phyloP scores from a whole-genome alignment of 2,329 filamentous ascomycete species.

The Ceratocystis harringtonii region DNA sequence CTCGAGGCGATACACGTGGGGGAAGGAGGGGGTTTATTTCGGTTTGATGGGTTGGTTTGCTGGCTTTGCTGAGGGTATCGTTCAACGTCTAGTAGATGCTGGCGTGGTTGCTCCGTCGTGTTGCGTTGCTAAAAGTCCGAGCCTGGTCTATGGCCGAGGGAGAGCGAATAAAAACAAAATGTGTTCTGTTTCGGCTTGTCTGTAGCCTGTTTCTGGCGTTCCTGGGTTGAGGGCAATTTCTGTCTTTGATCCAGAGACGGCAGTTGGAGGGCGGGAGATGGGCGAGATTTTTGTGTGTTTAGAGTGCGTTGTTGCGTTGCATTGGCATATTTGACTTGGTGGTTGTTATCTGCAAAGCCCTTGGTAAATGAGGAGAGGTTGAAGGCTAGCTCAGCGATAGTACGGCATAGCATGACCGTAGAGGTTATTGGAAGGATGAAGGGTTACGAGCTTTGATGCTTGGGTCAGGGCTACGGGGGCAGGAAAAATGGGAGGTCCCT shows the following conservation, averaged over 20 bases:
- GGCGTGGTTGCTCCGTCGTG: background rate
- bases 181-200: conserved; percentile 1
- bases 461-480: background rate
- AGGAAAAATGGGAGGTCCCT: background rate
- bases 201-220: background rate
- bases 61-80: background rate
- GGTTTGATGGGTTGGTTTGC: background rate
- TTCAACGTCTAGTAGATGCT: background rate
- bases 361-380: conserved; percentile 6
- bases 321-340: background rate
- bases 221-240: background rate
- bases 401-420: background rate
- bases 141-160: background rate
- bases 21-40: background rate
- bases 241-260: background rate
- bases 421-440: conserved; percentile 1
- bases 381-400: conserved; percentile 3
- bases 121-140: background rate
- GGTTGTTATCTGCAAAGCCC: conserved; percentile 1
- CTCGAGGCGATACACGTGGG: background rate
- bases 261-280: background rate
- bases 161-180: conserved; percentile 6
- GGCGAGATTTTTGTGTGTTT: background rate
- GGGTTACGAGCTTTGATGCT: conserved; percentile 2
- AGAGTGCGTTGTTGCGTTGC: background rate